Percentiles rank a stretch among this genome's conserved stretches.
Conservation (phyloP, 2,329 filamentous ascomycete species). For the Nothopassalora personata region DNA sequence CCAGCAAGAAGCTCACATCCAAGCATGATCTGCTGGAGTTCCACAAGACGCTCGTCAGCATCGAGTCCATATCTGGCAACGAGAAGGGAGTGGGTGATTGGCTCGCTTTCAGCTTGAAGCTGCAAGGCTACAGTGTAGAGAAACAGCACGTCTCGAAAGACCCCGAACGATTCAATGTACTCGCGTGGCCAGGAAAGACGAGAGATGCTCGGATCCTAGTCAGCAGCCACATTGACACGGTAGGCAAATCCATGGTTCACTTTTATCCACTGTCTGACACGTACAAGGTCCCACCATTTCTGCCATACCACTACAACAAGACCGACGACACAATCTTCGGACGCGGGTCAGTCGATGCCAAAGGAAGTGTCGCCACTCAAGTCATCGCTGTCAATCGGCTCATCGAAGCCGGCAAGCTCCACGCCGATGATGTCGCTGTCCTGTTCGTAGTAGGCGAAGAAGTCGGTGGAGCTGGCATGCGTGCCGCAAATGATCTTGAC, state of each 20-base stretch:
- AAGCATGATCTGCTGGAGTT: slow-evolving; percentile 57
- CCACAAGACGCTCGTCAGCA: slow-evolving; percentile 69
- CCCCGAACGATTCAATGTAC: slow-evolving; percentile 63
- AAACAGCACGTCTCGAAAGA: slow-evolving; percentile 47
- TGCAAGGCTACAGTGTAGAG: slow-evolving; percentile 58
- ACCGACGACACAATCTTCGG: slow-evolving; percentile 50
- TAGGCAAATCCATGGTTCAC: slow-evolving; percentile 27
- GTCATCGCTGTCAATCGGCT: slow-evolving; percentile 60
- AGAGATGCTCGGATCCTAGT: slow-evolving; percentile 58
- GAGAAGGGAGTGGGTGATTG: slow-evolving; percentile 65
- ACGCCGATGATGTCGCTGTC: slow-evolving; percentile 45
- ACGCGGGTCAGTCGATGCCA: slow-evolving; percentile 64
- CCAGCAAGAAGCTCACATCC: slow-evolving; percentile 18
- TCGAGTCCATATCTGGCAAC: slow-evolving; percentile 64
- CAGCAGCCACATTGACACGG: slow-evolving; percentile 76
- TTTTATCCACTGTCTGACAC: background rate
- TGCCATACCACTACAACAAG: slow-evolving; percentile 46
- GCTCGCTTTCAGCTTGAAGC: slow-evolving; percentile 60
- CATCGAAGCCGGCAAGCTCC: slow-evolving; percentile 37
- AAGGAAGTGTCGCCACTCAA: slow-evolving; percentile 62
- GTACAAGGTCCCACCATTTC: slow-evolving; percentile 59
- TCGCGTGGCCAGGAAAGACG: slow-evolving; percentile 56
- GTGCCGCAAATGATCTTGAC: slow-evolving; percentile 44
- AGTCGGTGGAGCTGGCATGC: slow-evolving; percentile 75
- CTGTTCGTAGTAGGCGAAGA: slow-evolving; percentile 79